Percentiles rank a stretch among this genome's conserved stretches.
Conservation (phyloP, 2,329 filamentous ascomycete genomes). For the Orbilia blumenaviensis region DNA sequence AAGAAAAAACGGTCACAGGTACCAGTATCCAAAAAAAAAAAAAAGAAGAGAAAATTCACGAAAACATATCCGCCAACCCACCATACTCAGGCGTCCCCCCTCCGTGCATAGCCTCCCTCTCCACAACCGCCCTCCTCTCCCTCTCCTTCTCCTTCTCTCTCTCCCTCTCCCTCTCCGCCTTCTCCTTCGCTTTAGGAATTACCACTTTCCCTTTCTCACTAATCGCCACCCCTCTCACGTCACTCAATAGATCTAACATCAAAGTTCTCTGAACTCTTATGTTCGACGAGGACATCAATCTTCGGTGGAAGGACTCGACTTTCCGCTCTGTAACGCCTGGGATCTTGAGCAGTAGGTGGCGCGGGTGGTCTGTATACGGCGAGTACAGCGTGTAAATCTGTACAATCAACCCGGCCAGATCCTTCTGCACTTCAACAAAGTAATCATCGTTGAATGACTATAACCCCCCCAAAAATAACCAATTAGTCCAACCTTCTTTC, state of each 20-base stretch:
- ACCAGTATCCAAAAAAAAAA: neutral
- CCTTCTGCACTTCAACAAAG: constrained; percentile 94
- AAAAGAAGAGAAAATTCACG: constrained; percentile 57
- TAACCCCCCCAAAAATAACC: neutral
- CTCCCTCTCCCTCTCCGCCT: constrained; percentile 62
- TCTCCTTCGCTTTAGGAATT: constrained; percentile 61
- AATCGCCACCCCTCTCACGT: constrained; percentile 88
- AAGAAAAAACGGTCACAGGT: too few relatives aligned
- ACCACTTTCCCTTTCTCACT: constrained; percentile 89
- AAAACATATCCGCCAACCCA: constrained; percentile 68
- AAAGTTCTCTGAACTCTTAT: constrained; percentile 72
- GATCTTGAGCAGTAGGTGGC: constrained; percentile 78
- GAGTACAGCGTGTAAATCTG: constrained; percentile 82
- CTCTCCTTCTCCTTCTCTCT: constrained; percentile 61
- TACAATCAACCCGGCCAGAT: constrained; percentile 86
- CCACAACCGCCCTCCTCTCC: constrained; percentile 62
- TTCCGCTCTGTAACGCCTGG: constrained; percentile 77
- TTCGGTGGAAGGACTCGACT: constrained; percentile 73
- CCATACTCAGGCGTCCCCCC: constrained; percentile 63
- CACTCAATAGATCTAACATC: constrained; percentile 83
- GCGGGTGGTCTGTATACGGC: constrained; percentile 73
- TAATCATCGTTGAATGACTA: constrained; percentile 88
- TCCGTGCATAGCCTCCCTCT: constrained; percentile 61
- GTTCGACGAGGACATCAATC: constrained; percentile 64
- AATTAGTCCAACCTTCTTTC: neutral